Evolutionary conservation across 768 basidiomycete species (phyloP), one percentile per base, ranked within the genome.

Genomic region (Hirschioporus abietinus): DNA sequence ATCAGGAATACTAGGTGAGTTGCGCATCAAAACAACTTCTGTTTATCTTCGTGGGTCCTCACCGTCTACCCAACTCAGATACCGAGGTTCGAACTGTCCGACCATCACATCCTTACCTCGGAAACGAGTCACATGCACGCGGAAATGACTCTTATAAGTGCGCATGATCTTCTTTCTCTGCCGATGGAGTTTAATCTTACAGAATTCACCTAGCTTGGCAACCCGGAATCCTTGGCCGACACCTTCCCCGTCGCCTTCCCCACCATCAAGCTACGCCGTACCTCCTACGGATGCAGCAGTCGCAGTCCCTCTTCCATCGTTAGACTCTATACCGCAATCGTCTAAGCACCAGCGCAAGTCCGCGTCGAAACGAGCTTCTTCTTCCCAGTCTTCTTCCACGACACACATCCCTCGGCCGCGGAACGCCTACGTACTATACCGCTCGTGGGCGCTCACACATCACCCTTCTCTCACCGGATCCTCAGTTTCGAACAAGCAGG

Each of bases 341-440:
- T 34, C 30, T 3, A 34, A 25, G 30, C 60, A 61, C 23, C 24
- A 61, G 25, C 24, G 30, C 24, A 25, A 61, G 25, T 25, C 30
- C 23, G 60, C 30, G 24, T 25, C 60, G 17, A 61, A 23, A 25
- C 60, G 25, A 12, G 30, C 24, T 34, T 34, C 60, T 3, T 61
- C 30, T 61, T 34, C 25, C 3, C 7, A 61, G 30, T n/a, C n/a
- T n/a, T n/a, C n/a, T n/a, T n/a, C n/a, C n/a, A 34, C 30, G 17
- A 15, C 60, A 17, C 60, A 61, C 24, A 61, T 61, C 24, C 60
- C 60, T 1, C 60, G 60, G 10, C 60, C 60, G 20, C 60, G 25
- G 60, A 61, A 61, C 18, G 60, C 60, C 25, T 61, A 34, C 25
- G 30, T 61, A 17, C 60, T 61, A 1, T 61, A 61, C 30, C 60